Percentiles rank a stretch among this genome's conserved stretches.
Evolutionary conservation across 225 moss, liverwort and hornwort genomes (phyloP).

Genomic region (Bryum argenteum): DNA sequence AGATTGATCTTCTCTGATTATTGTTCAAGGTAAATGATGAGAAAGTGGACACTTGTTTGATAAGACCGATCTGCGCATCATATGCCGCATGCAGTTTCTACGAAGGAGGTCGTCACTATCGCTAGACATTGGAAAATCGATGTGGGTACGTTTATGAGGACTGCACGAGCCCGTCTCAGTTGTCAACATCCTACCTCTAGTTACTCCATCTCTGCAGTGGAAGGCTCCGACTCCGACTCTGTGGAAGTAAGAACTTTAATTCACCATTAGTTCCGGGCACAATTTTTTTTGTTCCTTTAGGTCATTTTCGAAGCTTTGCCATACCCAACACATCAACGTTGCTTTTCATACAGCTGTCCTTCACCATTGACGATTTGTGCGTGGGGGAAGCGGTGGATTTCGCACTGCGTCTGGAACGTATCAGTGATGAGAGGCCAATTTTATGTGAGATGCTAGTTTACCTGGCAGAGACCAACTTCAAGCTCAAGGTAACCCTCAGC

Average conservation of each 20-base stretch:
- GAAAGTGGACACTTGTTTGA: not conserved
- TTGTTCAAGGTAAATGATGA: not conserved
- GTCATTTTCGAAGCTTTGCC: not conserved
- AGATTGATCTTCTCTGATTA: not conserved
- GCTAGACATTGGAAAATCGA: conserved; percentile 37
- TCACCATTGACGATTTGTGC: conserved; percentile 41
- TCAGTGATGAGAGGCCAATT: conserved; percentile 21
- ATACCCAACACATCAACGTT: not conserved
- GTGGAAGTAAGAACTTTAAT: conserved; percentile 26
- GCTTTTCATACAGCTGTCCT: conserved; percentile 35
- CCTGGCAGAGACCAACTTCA: conserved; percentile 24
- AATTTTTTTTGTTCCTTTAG: not conserved
- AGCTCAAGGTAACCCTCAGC: conserved; percentile 32
- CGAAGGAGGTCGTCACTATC: conserved; percentile 29
- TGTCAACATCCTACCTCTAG: conserved; percentile 36
- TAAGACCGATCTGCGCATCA: not conserved
- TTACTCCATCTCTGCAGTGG: conserved; percentile 30
- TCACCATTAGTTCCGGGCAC: not conserved
- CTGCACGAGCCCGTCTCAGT: conserved; percentile 39
- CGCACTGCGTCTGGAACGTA: conserved; percentile 28
- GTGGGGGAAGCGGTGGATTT: conserved; percentile 34
- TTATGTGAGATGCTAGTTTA: conserved; percentile 30
- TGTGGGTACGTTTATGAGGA: conserved; percentile 36
- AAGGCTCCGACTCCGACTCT: not conserved
- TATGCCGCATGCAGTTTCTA: conserved; percentile 26